phyloP scores from a whole-genome alignment of 306 rosid genomes.

The Castanopsis chinensis region DNA sequence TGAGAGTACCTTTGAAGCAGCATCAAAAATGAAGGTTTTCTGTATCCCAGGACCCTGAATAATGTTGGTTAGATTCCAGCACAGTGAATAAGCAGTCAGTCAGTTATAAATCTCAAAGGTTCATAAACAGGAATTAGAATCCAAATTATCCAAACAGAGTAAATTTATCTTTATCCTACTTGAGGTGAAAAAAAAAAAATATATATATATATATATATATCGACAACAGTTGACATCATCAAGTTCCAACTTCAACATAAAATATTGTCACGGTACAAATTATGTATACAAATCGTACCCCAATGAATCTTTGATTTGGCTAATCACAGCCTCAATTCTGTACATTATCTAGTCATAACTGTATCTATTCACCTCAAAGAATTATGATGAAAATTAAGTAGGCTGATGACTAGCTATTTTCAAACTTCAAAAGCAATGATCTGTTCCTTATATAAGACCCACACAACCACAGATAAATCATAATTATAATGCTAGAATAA shows the following conservation, averaged over 20 bases:
- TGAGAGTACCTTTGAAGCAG: conserved; percentile 56
- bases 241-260: not conserved
- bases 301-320: not conserved
- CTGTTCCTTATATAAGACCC: too few species aligned
- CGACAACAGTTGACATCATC: not conserved
- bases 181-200: not conserved
- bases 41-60: conserved; percentile 68
- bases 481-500: too few species aligned
- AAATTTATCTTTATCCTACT: not conserved
- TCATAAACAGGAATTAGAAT: not conserved
- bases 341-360: not conserved
- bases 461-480: too few species aligned
- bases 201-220: not conserved
- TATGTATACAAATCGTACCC: not conserved
- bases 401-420: not conserved
- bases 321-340: not conserved
- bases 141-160: not conserved
- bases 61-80: conserved; percentile 4
- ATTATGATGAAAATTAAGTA: not conserved
- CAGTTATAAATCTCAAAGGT: not conserved
- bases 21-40: conserved; percentile 51
- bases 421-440: too few species aligned
- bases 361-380: not conserved
- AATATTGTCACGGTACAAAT: not conserved
- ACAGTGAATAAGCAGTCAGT: not conserved